These are phyloP conservation scores for Drechslerella dactyloides DNA, from an alignment of 2,329 filamentous ascomycete species.

Conservation along the genomic window DNA sequence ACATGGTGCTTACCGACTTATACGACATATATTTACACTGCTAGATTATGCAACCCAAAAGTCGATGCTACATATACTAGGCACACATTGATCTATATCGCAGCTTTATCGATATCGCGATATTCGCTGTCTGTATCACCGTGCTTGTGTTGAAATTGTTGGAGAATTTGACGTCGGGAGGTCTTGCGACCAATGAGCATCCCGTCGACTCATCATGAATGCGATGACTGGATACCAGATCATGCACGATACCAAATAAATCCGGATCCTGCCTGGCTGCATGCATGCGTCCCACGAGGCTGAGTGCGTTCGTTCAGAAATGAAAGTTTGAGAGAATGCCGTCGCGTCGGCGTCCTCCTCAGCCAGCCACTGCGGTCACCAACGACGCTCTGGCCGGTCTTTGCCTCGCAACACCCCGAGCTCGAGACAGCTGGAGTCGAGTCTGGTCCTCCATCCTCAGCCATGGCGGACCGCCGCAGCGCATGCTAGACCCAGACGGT, in stretches of 20 bases:
- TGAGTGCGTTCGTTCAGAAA: background rate
- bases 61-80: no score
- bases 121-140: background rate
- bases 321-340: no score
- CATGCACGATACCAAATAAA: background rate
- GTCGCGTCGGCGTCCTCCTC: no score
- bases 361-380: background rate
- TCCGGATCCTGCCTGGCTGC: background rate
- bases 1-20: no score
- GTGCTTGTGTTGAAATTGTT: constrained; percentile 4
- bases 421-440: no score
- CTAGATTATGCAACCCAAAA: no score
- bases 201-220: background rate
- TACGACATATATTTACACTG: no score
- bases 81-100: no score
- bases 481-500: background rate
- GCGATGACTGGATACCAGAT: background rate
- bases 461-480: no score
- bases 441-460: no score
- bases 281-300: background rate
- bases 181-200: constrained; percentile 3
- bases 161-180: background rate
- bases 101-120: no score
- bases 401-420: no score
- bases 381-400: background rate